phyloP scores from a whole-genome alignment of 2,329 filamentous ascomycete species.

The Sclerotinia glacialis region DNA sequence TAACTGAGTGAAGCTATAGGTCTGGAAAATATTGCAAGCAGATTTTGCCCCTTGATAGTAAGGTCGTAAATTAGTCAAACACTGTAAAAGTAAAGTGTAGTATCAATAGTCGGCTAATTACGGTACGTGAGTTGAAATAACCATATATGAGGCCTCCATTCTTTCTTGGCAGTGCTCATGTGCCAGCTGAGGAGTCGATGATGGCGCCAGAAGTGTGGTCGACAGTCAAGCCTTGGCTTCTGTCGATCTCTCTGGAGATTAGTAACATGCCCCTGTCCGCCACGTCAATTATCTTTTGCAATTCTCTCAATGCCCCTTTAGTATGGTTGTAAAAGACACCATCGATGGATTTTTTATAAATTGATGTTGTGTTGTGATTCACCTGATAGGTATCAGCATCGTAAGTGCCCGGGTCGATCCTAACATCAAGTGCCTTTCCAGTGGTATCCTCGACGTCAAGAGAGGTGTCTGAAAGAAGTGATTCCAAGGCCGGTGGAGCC shows the following conservation, averaged over 20 bases:
- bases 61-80: not conserved
- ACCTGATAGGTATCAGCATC: constrained; percentile 37
- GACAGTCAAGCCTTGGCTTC: constrained; percentile 3
- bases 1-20: not conserved
- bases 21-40: not conserved
- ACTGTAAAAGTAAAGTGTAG: not conserved
- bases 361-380: constrained; percentile 36
- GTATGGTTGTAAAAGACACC: constrained; percentile 39
- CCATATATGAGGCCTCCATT: not conserved
- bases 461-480: not conserved
- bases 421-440: not conserved
- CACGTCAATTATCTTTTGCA: constrained; percentile 38
- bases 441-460: not conserved
- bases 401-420: constrained; percentile 26
- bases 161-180: not conserved
- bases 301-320: constrained; percentile 34
- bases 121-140: not conserved
- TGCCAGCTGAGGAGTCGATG: not conserved
- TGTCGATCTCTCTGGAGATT: constrained; percentile 28
- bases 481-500: not conserved
- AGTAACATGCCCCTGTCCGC: constrained; percentile 38
- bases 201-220: not conserved
- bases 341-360: constrained; percentile 38
- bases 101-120: not conserved
- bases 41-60: not conserved